Evolutionary conservation across 2,329 filamentous ascomycete genomes (phyloP).

Genomic region (Amylocarpus encephaloides): DNA sequence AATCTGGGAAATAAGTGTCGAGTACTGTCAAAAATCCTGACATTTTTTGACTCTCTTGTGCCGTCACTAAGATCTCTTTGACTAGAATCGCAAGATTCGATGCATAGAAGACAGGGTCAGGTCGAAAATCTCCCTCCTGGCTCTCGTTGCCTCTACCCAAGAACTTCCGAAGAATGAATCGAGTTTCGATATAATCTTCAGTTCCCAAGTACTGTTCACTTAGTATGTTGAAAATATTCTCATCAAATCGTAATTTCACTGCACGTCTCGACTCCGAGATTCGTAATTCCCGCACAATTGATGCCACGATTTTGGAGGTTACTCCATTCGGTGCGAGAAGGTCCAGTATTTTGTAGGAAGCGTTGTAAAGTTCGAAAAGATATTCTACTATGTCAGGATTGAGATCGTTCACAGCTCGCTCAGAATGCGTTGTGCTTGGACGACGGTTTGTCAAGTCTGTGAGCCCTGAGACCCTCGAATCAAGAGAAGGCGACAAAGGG

Average conservation of each 20-base stretch:
- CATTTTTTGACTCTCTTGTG: slow-evolving; percentile 14
- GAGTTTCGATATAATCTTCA: slow-evolving; percentile 33
- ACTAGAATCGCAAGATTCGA: slow-evolving; percentile 38
- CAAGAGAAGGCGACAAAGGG: slow-evolving; percentile 14
- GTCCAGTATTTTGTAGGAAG: slow-evolving; percentile 32
- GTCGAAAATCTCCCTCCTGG: slow-evolving; percentile 27
- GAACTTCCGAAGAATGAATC: slow-evolving; percentile 29
- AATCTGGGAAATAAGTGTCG: slow-evolving; percentile 30
- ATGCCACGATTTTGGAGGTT: slow-evolving; percentile 26
- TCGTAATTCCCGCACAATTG: slow-evolving; percentile 29
- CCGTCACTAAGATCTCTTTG: slow-evolving; percentile 32
- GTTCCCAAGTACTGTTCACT: slow-evolving; percentile 14
- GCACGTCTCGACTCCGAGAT: slow-evolving; percentile 13
- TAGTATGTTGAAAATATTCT: slow-evolving; percentile 14
- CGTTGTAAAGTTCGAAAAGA: slow-evolving; percentile 34
- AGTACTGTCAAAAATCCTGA: slow-evolving; percentile 25
- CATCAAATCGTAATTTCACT: slow-evolving; percentile 11
- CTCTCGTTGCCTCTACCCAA: slow-evolving; percentile 17
- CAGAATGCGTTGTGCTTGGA: slow-evolving; percentile 15
- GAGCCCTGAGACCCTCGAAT: slow-evolving; percentile 23
- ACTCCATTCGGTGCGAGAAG: slow-evolving; percentile 31
- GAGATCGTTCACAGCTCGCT: slow-evolving; percentile 25
- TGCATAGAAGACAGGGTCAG: slow-evolving; percentile 35
- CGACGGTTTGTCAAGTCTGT: slow-evolving; percentile 18
- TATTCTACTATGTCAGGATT: slow-evolving; percentile 35